Evolutionary conservation across 495 filamentous ascomycete genomes (phyloP).

Genomic region (Saxophila tyrrhenica): DNA sequence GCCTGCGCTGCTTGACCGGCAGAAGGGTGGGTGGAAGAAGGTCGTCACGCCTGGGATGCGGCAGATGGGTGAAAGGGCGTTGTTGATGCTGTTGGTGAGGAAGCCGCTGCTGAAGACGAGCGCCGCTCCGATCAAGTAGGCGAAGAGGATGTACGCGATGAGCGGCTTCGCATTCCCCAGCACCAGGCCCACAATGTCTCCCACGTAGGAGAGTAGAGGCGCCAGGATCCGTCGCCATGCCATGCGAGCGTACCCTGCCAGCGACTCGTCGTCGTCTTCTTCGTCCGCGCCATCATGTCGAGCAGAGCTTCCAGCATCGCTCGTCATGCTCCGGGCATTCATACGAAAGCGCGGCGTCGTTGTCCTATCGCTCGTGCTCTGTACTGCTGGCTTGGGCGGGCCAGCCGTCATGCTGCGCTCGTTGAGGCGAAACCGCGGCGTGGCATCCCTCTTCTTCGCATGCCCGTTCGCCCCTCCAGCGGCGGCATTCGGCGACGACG

Average conservation of each 20-base stretch:
- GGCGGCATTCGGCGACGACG: conserved; percentile 25
- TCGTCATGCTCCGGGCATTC: conserved; percentile 10
- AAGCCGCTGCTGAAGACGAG: conserved; percentile 41
- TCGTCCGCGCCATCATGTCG: background rate
- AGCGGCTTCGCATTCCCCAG: conserved; percentile 43
- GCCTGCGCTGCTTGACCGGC: conserved; percentile 22
- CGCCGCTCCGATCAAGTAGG: conserved; percentile 41
- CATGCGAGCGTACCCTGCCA: background rate
- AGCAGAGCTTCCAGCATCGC: conserved; percentile 11
- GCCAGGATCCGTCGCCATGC: conserved; percentile 17
- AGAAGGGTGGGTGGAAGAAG: conserved; percentile 50
- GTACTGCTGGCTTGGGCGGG: conserved; percentile 4
- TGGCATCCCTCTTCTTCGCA: background rate
- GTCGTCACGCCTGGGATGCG: conserved; percentile 47
- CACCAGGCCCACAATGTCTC: conserved; percentile 38
- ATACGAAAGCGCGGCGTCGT: conserved; percentile 10
- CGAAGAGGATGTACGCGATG: conserved; percentile 41
- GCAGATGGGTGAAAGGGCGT: conserved; percentile 49
- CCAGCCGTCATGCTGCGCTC: conserved; percentile 11
- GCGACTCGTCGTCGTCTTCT: conserved; percentile 5
- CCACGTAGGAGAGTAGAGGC: conserved; percentile 33
- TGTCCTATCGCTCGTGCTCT: conserved; percentile 1
- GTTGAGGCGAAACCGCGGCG: conserved; percentile 17
- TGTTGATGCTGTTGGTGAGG: conserved; percentile 36
- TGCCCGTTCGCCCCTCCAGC: background rate